A percentile compares a stretch with the other conserved stretches of the same genome.
These are phyloP conservation scores for Tieghemostelium lacteum DNA, from an alignment of 78 protist species.

Conservation along the genomic window DNA sequence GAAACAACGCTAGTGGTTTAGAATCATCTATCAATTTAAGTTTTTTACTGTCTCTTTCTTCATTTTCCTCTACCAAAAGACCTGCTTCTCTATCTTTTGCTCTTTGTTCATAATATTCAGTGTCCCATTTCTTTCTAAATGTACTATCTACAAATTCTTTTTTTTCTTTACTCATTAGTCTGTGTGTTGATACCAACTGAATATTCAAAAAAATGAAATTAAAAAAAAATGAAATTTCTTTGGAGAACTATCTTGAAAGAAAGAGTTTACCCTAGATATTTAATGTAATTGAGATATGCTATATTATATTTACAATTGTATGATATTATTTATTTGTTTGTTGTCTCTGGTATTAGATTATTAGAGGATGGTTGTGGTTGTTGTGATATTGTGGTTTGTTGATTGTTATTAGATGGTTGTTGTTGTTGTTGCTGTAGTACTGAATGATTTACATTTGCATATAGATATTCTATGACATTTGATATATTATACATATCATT, in stretches of 20 bases:
- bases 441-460: conserved; percentile 36
- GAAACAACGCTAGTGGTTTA: conserved; percentile 12
- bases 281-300: too few species aligned
- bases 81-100: conserved; percentile 75
- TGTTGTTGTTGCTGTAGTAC: conserved; percentile 32
- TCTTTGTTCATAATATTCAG: conserved; percentile 53
- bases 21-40: neutral
- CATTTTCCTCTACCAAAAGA: conserved; percentile 18
- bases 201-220: too few species aligned
- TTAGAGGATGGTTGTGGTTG: too few species aligned
- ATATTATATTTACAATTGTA: too few species aligned
- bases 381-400: too few species aligned
- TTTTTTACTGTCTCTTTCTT: neutral
- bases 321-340: too few species aligned
- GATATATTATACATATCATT: conserved; percentile 75
- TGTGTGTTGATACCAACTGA: too few species aligned
- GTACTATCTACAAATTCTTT: conserved; percentile 56
- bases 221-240: too few species aligned
- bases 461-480: conserved; percentile 63
- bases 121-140: conserved; percentile 77
- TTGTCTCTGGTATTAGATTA: too few species aligned
- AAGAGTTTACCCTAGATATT: too few species aligned
- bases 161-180: neutral
- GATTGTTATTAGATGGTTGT: neutral
- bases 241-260: too few species aligned